A percentile compares a stretch with the other conserved stretches of the same genome.
These are phyloP conservation scores for Diversispora eburnea DNA, from an alignment of 192 early-diverging fungal species.

Conservation along the genomic window DNA sequence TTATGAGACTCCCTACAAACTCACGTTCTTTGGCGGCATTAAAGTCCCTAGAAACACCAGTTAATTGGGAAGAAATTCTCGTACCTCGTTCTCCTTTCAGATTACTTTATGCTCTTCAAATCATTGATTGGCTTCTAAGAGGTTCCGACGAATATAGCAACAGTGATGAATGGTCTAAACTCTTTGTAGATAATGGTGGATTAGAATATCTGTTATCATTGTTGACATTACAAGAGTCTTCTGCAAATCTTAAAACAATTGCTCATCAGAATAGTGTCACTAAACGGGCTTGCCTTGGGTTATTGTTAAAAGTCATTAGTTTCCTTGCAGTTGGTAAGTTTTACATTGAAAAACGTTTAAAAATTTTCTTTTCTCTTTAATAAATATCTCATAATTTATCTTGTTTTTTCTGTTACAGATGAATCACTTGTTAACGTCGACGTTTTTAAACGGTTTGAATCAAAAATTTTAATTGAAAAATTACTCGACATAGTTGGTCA, in stretches of 20 bases:
- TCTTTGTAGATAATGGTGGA: constrained; percentile 41
- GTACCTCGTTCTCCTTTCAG: constrained; percentile 43
- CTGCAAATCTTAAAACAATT: background rate
- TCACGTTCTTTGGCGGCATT: constrained; percentile 30
- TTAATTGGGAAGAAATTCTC: constrained; percentile 37
- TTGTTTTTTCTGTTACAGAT: background rate
- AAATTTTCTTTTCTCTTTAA: background rate
- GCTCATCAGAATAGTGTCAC: constrained; percentile 22
- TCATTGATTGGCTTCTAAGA: constrained; percentile 40
- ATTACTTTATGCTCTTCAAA: constrained; percentile 45
- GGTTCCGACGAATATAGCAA: constrained; percentile 34
- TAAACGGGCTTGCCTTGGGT: constrained; percentile 29
- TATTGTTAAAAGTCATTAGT: constrained; percentile 30
- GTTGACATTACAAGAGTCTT: constrained; percentile 25
- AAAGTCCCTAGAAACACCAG: constrained; percentile 30
- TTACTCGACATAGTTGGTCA: constrained; percentile 22
- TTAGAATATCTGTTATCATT: constrained; percentile 34
- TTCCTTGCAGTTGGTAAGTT: constrained; percentile 25
- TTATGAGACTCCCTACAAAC: constrained; percentile 41
- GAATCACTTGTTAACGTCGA: background rate
- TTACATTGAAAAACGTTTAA: background rate
- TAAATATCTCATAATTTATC: background rate
- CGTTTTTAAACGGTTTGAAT: constrained; percentile 10
- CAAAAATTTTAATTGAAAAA: constrained; percentile 9
- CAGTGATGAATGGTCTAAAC: constrained; percentile 34